These are phyloP conservation scores for Daedalea quercina DNA, from an alignment of 768 basidiomycete species.

Conservation along the genomic window DNA sequence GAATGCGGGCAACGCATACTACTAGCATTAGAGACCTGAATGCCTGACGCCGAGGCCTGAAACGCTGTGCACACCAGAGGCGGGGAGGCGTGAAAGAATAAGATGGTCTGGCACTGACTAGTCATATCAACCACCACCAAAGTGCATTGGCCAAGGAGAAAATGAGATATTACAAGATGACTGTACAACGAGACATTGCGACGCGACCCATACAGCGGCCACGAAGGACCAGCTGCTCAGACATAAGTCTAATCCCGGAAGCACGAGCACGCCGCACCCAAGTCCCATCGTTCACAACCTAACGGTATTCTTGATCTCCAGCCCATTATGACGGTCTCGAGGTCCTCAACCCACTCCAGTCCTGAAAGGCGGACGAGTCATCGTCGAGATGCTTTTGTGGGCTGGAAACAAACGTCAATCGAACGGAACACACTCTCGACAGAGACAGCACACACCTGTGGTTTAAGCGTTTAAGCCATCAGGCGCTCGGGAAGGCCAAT, in stretches of 20 bases:
- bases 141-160: too few species aligned
- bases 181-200: slow-evolving; percentile 95
- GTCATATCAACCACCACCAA: too few species aligned
- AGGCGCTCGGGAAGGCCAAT: slow-evolving; percentile 3
- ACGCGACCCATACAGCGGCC: slow-evolving; percentile 57
- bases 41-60: too few species aligned
- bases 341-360: slow-evolving; percentile 76
- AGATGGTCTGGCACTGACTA: too few species aligned
- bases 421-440: neutral
- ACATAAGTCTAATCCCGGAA: slow-evolving; percentile 27
- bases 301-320: slow-evolving; percentile 52
- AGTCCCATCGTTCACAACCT: slow-evolving; percentile 59
- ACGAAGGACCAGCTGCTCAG: slow-evolving; percentile 52
- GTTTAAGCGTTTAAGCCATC: slow-evolving; percentile 44
- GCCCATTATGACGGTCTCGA: slow-evolving; percentile 80
- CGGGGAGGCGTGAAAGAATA: too few species aligned
- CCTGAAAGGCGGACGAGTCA: slow-evolving; percentile 63
- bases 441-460: slow-evolving; percentile 46
- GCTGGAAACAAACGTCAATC: slow-evolving; percentile 33
- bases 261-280: slow-evolving; percentile 72
- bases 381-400: slow-evolving; percentile 88
- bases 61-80: too few species aligned
- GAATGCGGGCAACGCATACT: too few species aligned
- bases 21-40: too few species aligned
- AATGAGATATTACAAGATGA: slow-evolving; percentile 7